These are phyloP conservation scores for Primulina huaijiensis DNA, from an alignment of 257 asterid genomes.

Conservation along the genomic window DNA sequence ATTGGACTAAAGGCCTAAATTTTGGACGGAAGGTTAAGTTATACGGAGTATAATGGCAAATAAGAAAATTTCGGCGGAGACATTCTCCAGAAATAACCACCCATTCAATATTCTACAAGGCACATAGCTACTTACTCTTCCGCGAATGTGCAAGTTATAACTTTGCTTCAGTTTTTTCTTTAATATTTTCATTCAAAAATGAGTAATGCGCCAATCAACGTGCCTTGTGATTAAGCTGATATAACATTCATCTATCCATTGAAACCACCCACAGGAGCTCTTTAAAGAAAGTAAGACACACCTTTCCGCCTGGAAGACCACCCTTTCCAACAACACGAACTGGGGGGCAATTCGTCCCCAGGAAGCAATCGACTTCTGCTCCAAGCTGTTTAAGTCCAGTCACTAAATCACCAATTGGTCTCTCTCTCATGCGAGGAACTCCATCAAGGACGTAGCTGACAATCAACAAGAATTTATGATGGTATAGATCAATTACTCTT, in stretches of 20 bases:
- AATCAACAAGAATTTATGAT: background rate
- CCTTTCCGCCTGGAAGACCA: conserved; percentile 98
- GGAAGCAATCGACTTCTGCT: conserved; percentile 76
- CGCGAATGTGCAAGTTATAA: too few relatives aligned
- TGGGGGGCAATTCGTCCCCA: conserved; percentile 88
- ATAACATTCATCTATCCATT: too few relatives aligned
- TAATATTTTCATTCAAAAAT: too few relatives aligned
- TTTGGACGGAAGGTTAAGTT: background rate
- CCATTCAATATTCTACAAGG: background rate
- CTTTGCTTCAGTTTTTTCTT: background rate
- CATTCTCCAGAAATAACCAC: background rate
- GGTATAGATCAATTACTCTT: too few relatives aligned
- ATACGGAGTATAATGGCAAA: background rate
- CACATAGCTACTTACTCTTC: background rate
- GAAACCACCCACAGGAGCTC: background rate
- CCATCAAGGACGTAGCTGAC: conserved; percentile 94
- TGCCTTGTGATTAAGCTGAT: background rate
- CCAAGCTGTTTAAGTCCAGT: conserved; percentile 97
- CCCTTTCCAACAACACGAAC: conserved; percentile 43
- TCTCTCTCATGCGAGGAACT: conserved; percentile 99
- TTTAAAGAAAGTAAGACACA: conserved; percentile 28
- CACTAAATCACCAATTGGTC: conserved; percentile 96
- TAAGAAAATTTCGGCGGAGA: too few relatives aligned
- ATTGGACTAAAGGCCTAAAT: background rate
- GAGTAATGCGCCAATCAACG: background rate